Evolutionary conservation across 768 basidiomycete genomes (phyloP).

Genomic region (Mycena kentingensis): DNA sequence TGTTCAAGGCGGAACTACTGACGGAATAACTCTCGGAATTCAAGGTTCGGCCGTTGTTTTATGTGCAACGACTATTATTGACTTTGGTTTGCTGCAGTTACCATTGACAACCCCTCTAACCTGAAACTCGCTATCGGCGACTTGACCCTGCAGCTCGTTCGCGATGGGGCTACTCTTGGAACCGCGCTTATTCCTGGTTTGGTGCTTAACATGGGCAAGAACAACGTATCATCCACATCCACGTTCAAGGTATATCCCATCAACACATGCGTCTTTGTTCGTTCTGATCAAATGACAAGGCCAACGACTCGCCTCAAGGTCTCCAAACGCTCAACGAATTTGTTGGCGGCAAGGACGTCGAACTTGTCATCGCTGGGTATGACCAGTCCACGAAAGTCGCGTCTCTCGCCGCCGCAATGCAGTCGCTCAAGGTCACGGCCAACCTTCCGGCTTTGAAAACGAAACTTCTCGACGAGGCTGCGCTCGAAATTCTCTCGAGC

Average conservation of each 20-base stretch:
- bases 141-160: conserved; percentile 57
- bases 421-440: conserved; percentile 56
- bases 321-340: conserved; percentile 68
- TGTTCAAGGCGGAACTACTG: conserved; percentile 61
- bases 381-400: conserved; percentile 58
- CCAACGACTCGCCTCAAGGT: conserved; percentile 62
- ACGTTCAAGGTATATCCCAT: conserved; percentile 45
- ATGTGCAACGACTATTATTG: background rate
- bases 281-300: conserved; percentile 36
- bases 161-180: conserved; percentile 55
- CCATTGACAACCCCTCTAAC: conserved; percentile 69
- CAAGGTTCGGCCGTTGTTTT: conserved; percentile 41
- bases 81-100: conserved; percentile 40
- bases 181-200: conserved; percentile 64
- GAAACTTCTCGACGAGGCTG: conserved; percentile 55
- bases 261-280: background rate
- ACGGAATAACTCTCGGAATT: conserved; percentile 61
- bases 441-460: conserved; percentile 63
- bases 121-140: conserved; percentile 64
- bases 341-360: conserved; percentile 61
- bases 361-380: conserved; percentile 59
- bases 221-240: conserved; percentile 52
- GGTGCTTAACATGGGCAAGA: conserved; percentile 60
- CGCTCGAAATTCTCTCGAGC: conserved; percentile 62
- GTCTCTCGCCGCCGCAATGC: conserved; percentile 62